Evolutionary conservation across 257 asterid species (phyloP).

Genomic region (Ocimum tenuiflorum): DNA sequence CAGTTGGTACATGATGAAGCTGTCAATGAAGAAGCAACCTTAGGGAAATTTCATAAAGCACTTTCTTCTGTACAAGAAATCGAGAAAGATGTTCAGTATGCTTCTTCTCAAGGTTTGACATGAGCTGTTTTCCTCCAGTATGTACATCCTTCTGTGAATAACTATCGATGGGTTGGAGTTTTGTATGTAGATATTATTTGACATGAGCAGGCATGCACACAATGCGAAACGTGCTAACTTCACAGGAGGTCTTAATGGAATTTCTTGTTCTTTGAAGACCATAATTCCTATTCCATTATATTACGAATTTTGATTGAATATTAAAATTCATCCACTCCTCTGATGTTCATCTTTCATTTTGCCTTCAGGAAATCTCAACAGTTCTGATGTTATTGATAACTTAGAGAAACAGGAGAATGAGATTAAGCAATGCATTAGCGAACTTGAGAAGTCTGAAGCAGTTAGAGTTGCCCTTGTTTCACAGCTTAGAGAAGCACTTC

Average conservation of each 20-base stretch:
- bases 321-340: neutral
- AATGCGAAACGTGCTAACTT: neutral
- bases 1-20: slow-evolving; percentile 64
- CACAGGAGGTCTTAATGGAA: neutral
- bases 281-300: neutral
- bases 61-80: slow-evolving; percentile 52
- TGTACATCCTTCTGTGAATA: slow-evolving; percentile 9
- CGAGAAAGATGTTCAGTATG: slow-evolving; percentile 49
- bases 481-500: slow-evolving; percentile 76
- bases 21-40: slow-evolving; percentile 60
- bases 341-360: slow-evolving; percentile 20
- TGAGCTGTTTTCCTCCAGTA: slow-evolving; percentile 15
- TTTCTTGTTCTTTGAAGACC: neutral
- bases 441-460: slow-evolving; percentile 72
- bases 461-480: slow-evolving; percentile 55
- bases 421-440: slow-evolving; percentile 51
- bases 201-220: neutral
- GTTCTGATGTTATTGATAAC: slow-evolving; percentile 51
- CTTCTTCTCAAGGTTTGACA: slow-evolving; percentile 61
- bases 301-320: neutral
- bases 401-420: slow-evolving; percentile 62
- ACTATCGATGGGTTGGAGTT: slow-evolving; percentile 7
- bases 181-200: neutral
- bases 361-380: slow-evolving; percentile 51
- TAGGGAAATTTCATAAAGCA: slow-evolving; percentile 48